phyloP scores from a whole-genome alignment of 805 yeast genomes.

The Candida xiaguanensis region DNA sequence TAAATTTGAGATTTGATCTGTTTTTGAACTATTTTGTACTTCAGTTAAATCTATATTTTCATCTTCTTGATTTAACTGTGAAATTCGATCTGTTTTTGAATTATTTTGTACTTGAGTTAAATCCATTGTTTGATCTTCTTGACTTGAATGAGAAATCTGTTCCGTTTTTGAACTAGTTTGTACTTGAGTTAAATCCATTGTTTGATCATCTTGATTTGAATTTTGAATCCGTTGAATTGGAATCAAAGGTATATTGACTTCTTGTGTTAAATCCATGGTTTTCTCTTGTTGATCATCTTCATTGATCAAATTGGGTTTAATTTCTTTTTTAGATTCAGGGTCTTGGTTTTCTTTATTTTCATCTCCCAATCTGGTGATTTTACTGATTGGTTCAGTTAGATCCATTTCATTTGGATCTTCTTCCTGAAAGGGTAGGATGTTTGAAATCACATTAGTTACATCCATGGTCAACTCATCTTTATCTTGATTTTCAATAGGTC shows the following conservation, averaged over 20 bases:
- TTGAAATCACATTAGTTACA: slow-evolving; percentile 10
- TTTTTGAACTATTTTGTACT: not conserved
- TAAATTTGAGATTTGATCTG: not conserved
- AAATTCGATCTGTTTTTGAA: no score
- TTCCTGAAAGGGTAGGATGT: not conserved
- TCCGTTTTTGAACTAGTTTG: not conserved
- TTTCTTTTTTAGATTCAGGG: not conserved
- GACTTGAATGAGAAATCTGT: no score
- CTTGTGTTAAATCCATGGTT: not conserved
- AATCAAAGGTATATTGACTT: no score
- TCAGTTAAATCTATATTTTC: not conserved
- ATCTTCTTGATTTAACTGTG: no score
- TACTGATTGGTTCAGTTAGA: slow-evolving; percentile 14
- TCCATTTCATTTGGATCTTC: slow-evolving; percentile 19
- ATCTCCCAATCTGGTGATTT: not conserved
- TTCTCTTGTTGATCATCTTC: not conserved
- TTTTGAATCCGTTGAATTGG: not conserved
- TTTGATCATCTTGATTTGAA: not conserved
- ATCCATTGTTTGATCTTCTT: not conserved
- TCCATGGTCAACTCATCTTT: slow-evolving; percentile 16
- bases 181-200: slow-evolving; percentile 8
- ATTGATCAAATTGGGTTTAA: slow-evolving; percentile 1
- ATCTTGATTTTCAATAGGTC: slow-evolving; percentile 18
- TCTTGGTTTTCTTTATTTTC: slow-evolving; percentile 2
- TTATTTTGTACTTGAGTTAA: not conserved